A percentile compares a stretch with the other conserved stretches of the same genome.
Evolutionary conservation across 2,329 filamentous ascomycete genomes (phyloP).

Genomic region (Mollisiaceae sp.): DNA sequence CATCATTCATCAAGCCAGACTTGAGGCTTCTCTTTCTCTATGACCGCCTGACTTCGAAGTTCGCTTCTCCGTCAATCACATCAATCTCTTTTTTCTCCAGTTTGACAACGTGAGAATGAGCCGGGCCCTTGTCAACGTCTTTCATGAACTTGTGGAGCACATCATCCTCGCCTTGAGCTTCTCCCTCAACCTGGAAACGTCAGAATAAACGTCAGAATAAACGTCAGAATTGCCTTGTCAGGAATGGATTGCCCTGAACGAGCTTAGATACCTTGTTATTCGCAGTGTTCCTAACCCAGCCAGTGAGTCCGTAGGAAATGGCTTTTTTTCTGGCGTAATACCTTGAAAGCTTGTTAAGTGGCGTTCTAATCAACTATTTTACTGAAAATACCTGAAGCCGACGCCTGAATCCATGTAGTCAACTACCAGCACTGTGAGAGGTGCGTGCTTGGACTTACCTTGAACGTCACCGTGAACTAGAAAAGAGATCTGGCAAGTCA

Average conservation of each 20-base stretch:
- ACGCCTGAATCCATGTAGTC: slow-evolving; percentile 26
- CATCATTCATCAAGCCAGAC: no score
- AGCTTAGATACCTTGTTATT: slow-evolving; percentile 55
- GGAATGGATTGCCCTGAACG: not conserved
- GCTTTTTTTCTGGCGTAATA: slow-evolving; percentile 62
- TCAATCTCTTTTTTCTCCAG: slow-evolving; percentile 73
- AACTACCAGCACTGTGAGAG: not conserved
- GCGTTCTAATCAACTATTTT: not conserved
- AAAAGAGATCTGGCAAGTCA: slow-evolving; percentile 59
- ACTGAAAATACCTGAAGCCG: slow-evolving; percentile 26
- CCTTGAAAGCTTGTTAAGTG: slow-evolving; percentile 41
- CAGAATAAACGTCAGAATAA: no score
- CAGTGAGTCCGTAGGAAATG: slow-evolving; percentile 55
- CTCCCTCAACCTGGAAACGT: slow-evolving; percentile 76
- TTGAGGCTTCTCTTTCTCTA: not conserved
- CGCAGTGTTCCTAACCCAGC: slow-evolving; percentile 65
- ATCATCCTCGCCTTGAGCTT: slow-evolving; percentile 77
- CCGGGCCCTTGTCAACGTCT: slow-evolving; percentile 76
- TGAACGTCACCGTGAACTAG: slow-evolving; percentile 72
- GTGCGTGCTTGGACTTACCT: slow-evolving; percentile 51
- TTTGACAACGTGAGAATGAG: slow-evolving; percentile 72
- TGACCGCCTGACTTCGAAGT: slow-evolving; percentile 58
- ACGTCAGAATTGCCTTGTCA: no score
- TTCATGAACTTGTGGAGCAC: slow-evolving; percentile 72
- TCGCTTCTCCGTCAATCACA: slow-evolving; percentile 67